A percentile compares a stretch with the other conserved stretches of the same genome.
phyloP scores from a whole-genome alignment of 805 yeast genomes.

The Schizosaccharomyces japonicus region DNA sequence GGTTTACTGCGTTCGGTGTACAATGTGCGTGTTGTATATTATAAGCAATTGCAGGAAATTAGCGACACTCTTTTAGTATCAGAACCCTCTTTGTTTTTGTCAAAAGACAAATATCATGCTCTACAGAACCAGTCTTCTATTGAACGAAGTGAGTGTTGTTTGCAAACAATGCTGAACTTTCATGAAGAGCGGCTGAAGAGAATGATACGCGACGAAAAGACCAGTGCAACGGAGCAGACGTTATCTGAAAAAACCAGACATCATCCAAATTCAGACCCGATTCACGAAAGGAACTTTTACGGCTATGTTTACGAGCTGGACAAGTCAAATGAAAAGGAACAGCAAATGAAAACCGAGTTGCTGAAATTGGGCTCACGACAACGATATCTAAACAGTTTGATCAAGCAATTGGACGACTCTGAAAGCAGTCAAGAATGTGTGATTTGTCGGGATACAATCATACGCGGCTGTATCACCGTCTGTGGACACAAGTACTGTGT shows the following conservation, averaged over 20 bases:
- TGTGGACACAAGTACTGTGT: slow-evolving; percentile 88
- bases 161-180: no score
- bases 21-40: slow-evolving; percentile 63
- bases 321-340: slow-evolving; percentile 11
- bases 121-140: no score
- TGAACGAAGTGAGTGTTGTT: no score
- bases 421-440: slow-evolving; percentile 34
- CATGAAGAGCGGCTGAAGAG: no score
- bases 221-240: slow-evolving; percentile 12
- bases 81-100: no score
- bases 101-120: no score
- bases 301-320: slow-evolving; percentile 2
- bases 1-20: slow-evolving; percentile 36
- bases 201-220: no score
- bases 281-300: not conserved
- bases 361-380: slow-evolving; percentile 19
- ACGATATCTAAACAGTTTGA: slow-evolving; percentile 26
- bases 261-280: not conserved
- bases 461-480: slow-evolving; percentile 54
- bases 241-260: not conserved
- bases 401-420: slow-evolving; percentile 13
- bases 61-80: slow-evolving; percentile 56
- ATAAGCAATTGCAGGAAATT: slow-evolving; percentile 57
- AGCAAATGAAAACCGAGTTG: slow-evolving; percentile 9
- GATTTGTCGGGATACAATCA: slow-evolving; percentile 51